A percentile compares a stretch with the other conserved stretches of the same genome.
Evolutionary conservation across 2,329 filamentous ascomycete species (phyloP).

Genomic region (Calonectria pseudoturangicola): DNA sequence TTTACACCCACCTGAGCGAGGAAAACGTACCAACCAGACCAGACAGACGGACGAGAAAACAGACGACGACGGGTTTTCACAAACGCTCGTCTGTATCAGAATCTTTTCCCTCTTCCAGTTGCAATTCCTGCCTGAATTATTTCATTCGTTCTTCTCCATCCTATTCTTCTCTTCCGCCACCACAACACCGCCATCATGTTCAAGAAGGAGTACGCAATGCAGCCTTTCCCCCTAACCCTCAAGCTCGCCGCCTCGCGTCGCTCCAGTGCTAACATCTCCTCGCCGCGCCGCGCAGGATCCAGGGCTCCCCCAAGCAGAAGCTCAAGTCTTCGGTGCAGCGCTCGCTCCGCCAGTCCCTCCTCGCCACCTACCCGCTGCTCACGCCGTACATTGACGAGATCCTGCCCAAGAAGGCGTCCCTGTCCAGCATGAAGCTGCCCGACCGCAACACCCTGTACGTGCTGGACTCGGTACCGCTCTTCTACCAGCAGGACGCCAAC

Average conservation of each 20-base stretch:
- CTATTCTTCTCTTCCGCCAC: constrained; percentile 16
- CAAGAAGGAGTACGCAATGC: constrained; percentile 86
- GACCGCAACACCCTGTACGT: constrained; percentile 94
- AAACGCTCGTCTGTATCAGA: neutral
- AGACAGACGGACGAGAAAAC: neutral
- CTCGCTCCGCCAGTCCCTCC: constrained; percentile 86
- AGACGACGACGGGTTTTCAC: neutral
- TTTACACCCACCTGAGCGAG: constrained; percentile 44
- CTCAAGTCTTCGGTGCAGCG: constrained; percentile 98
- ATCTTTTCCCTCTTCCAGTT: neutral
- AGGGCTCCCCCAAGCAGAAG: constrained; percentile 88
- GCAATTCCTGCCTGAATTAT: constrained; percentile 7
- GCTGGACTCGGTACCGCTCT: constrained; percentile 85
- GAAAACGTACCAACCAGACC: constrained; percentile 28
- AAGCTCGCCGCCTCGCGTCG: constrained; percentile 21
- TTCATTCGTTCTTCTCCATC: neutral
- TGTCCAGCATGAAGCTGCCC: constrained; percentile 93
- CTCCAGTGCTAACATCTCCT: constrained; percentile 42
- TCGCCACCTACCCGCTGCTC: constrained; percentile 90
- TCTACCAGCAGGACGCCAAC: constrained; percentile 89
- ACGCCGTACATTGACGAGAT: constrained; percentile 93
- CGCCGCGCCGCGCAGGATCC: constrained; percentile 76
- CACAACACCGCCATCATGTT: constrained; percentile 79
- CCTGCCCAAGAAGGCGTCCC: constrained; percentile 93
- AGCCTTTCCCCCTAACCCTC: constrained; percentile 12